Evolutionary conservation across 176 grass and related monocot species (phyloP).

Genomic region (Cenchrus purpureus): DNA sequence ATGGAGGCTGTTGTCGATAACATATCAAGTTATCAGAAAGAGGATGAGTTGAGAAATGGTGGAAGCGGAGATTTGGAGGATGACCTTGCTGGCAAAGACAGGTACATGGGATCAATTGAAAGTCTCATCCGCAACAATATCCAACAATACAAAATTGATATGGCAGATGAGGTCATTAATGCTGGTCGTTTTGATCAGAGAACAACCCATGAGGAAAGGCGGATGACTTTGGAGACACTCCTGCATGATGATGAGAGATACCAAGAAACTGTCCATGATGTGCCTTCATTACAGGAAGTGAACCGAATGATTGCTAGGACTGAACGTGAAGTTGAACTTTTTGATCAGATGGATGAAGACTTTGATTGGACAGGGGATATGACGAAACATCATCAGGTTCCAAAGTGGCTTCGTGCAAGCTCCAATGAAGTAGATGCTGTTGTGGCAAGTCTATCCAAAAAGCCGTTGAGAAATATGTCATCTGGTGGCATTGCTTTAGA

Average conservation of each 20-base stretch:
- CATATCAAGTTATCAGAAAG: constrained; percentile 94
- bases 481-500: constrained; percentile 57
- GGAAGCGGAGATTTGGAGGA: constrained; percentile 80
- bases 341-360: constrained; percentile 99
- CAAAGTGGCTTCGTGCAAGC: constrained; percentile 87
- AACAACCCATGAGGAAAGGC: constrained; percentile 98
- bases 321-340: constrained; percentile 85
- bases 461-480: constrained; percentile 65
- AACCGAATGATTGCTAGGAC: constrained; percentile 99
- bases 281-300: constrained; percentile 95
- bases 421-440: constrained; percentile 78
- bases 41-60: constrained; percentile 95
- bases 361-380: constrained; percentile 96
- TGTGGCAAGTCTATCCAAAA: constrained; percentile 73
- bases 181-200: constrained; percentile 99
- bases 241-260: constrained; percentile 97
- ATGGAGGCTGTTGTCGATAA: constrained; percentile 98
- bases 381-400: constrained; percentile 79
- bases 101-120: constrained; percentile 95
- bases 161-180: constrained; percentile 99
- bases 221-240: constrained; percentile 90
- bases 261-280: constrained; percentile 94
- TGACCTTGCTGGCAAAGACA: constrained; percentile 94
- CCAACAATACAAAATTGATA: constrained; percentile 99
- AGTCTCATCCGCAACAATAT: constrained; percentile 98